These are phyloP conservation scores for Jaapia argillacea DNA, from an alignment of 768 basidiomycete species.

Conservation along the genomic window DNA sequence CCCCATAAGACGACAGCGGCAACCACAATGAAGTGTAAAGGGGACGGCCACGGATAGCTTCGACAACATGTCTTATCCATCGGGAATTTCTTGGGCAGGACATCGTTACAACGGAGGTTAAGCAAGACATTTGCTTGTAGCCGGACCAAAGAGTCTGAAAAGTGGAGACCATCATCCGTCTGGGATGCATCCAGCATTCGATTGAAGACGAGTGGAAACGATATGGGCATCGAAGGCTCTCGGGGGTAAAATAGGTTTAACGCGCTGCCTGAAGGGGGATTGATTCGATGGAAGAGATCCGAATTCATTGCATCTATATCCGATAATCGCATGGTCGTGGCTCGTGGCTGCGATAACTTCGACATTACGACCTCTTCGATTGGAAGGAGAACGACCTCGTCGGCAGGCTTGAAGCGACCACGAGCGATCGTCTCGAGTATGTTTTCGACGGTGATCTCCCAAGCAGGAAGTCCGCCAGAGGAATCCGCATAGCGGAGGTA, in stretches of 20 bases:
- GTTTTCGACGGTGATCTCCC: constrained; percentile 66
- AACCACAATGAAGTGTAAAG: constrained; percentile 46
- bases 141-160: constrained; percentile 46
- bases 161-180: constrained; percentile 84
- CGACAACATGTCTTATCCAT: constrained; percentile 77
- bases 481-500: constrained; percentile 66
- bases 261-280: constrained; percentile 18
- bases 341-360: constrained; percentile 56
- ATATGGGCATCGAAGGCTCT: constrained; percentile 26
- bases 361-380: constrained; percentile 60
- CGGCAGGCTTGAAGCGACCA: constrained; percentile 38
- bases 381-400: constrained; percentile 69
- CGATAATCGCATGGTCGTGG: constrained; percentile 56
- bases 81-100: constrained; percentile 49
- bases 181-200: constrained; percentile 60
- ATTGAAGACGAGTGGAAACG: constrained; percentile 76
- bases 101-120: constrained; percentile 74
- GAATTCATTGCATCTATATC: constrained; percentile 92
- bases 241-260: not conserved
- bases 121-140: constrained; percentile 71
- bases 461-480: constrained; percentile 69
- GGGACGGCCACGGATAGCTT: constrained; percentile 56
- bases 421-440: constrained; percentile 42
- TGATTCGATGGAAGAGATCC: constrained; percentile 63
- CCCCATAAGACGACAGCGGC: constrained; percentile 36